Base-by-base conservation (phyloP, 2,329 filamentous ascomycete genomes). In the Beauveria medogensis region DNA sequence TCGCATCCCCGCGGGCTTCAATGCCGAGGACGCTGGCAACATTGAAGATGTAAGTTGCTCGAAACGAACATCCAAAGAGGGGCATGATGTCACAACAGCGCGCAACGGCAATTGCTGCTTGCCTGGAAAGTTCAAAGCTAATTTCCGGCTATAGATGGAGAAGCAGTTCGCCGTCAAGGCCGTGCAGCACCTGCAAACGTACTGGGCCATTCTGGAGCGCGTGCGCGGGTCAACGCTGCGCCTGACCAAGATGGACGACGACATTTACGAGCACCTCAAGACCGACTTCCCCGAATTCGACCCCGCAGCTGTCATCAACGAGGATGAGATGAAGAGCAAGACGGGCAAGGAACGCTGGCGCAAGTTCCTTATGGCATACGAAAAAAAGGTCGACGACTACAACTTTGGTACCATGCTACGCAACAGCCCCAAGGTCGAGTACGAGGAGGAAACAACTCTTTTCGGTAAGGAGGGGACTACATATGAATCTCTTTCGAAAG, bases 81-180 rank as follows among this genome's bases (percentile, higher is more conserved):
- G 40, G 58, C 58, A 55, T 60, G 30, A 60, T 60, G 58, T 60
- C 55, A 58, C 55, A 44, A 9, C 20, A 14, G 22, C 60, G 56
- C 37, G 10, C 51, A 51, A 63, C 51, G 43, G 55, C 34, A 5
- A 51, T 52, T 24, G 37, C n/a, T 59, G 18, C 44, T 53, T 16
- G 26, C 24, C 8, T 5, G 20, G 28, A 37, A 28, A 24, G 1
- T 37, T 16, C 1, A 5, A 40, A 12, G 30, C 30, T 50, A 55
- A 60, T 5, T 2, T 22, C 16, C 4, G 22, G 12, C n/a, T 34
- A 7, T 22, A 96, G 90, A 97, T 99, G 73, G 94, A 99, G 83
- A 96, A 97, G 82, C 94, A 97, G 76, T 99, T 99, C 71, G 94
- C 94, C 34, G 94, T 99, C 69, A 97, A 97, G 81, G 89, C 89